A percentile compares a stretch with the other conserved stretches of the same genome.
phyloP scores from a whole-genome alignment of 768 basidiomycete species.

The Sarcodon aspratus region DNA sequence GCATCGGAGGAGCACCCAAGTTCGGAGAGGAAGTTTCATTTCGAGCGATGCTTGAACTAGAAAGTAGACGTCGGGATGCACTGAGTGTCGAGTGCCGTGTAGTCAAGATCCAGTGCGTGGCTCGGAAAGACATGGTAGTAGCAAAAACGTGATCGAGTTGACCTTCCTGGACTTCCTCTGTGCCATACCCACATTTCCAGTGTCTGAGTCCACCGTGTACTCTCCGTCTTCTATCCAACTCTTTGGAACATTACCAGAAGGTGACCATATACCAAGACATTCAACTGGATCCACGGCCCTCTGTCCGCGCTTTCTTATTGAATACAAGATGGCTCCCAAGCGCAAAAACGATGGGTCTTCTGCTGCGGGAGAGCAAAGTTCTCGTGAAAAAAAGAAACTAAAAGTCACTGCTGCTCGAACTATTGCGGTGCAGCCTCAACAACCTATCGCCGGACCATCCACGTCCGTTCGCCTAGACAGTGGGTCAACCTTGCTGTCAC shows the following conservation, averaged over 20 bases:
- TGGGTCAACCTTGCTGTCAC: conserved; percentile 14
- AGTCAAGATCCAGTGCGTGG: conserved; percentile 17
- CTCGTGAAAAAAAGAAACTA: conserved; percentile 57
- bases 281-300: no score
- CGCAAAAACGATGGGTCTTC: conserved; percentile 20
- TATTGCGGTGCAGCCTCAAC: conserved; percentile 47
- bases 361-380: conserved; percentile 13
- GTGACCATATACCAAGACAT: no score
- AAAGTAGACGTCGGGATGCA: conserved; percentile 25
- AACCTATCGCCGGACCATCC: conserved; percentile 29
- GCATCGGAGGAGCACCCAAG: conserved; percentile 40
- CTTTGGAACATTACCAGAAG: no score
- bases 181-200: conserved; percentile 1
- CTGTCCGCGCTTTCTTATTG: not conserved
- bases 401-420: conserved; percentile 53
- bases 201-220: not conserved
- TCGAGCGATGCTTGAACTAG: conserved; percentile 29
- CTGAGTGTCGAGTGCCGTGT: conserved; percentile 8
- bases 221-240: no score
- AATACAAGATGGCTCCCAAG: conserved; percentile 26
- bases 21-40: conserved; percentile 34
- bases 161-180: not conserved
- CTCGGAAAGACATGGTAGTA: conserved; percentile 24
- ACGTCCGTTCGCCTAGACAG: conserved; percentile 28
- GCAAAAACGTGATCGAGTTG: conserved; percentile 1